phyloP scores from a whole-genome alignment of 257 asterid genomes.

The Cinchona pubescens region DNA sequence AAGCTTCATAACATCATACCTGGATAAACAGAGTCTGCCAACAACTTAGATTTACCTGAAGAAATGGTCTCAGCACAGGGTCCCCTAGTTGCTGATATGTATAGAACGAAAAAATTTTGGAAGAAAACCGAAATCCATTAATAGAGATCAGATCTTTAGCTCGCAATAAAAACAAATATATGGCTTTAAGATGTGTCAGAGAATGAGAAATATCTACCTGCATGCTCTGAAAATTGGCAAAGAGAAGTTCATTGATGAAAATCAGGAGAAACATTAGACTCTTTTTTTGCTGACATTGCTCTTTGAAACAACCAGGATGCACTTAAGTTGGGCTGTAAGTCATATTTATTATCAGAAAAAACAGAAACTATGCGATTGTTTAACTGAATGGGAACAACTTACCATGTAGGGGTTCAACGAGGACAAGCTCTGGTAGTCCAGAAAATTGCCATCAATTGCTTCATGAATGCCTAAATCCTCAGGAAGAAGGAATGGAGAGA shows the following conservation, averaged over 20 bases:
- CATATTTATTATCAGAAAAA: slow-evolving; percentile 14
- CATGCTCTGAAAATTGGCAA: slow-evolving; percentile 83
- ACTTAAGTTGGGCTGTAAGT: slow-evolving; percentile 80
- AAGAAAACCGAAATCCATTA: background rate
- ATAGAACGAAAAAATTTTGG: slow-evolving; percentile 8
- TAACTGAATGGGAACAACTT: slow-evolving; percentile 16
- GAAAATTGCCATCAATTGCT: slow-evolving; percentile 62
- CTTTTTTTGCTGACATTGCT: slow-evolving; percentile 91
- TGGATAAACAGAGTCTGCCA: slow-evolving; percentile 1
- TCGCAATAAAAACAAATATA: background rate
- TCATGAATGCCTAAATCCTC: slow-evolving; percentile 67
- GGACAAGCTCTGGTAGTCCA: slow-evolving; percentile 70
- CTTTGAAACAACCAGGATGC: slow-evolving; percentile 95
- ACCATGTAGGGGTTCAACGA: slow-evolving; percentile 91
- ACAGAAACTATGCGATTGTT: background rate
- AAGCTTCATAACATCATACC: slow-evolving; percentile 12
- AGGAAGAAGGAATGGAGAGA: slow-evolving; percentile 12
- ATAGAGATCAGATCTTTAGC: background rate
- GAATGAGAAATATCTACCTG: slow-evolving; percentile 43
- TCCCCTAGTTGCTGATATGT: slow-evolving; percentile 73
- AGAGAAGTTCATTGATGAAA: slow-evolving; percentile 82
- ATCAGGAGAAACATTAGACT: slow-evolving; percentile 59
- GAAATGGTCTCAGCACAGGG: slow-evolving; percentile 94
- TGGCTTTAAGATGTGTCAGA: background rate
- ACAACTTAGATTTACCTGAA: slow-evolving; percentile 54